Evolutionary conservation across 2,329 filamentous ascomycete genomes (phyloP), one percentile per base, ranked within the genome.

Genomic region (Aspergillus clavatus): DNA sequence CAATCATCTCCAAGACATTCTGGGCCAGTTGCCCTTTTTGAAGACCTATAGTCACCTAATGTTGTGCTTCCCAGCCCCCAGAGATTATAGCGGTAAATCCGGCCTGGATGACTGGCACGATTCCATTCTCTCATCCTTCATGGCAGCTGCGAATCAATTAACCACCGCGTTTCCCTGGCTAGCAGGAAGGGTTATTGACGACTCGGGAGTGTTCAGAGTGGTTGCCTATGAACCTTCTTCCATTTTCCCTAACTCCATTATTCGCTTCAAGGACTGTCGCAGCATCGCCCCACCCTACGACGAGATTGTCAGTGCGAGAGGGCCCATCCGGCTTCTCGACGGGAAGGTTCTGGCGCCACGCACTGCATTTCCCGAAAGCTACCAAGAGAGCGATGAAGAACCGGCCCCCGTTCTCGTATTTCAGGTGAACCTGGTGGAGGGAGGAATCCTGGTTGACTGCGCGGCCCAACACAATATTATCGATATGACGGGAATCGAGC

Each of bases 321-420:
- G 45, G 3, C 62, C 66, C 1, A 52, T 61, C 10, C 45, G 43
- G 5, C 61, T 65, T 58, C 53, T 70, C 4, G 61, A 66, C 22
- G 60, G 53, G 3, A 42, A 55, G 10, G 26, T 63, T 5, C 49
- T 70, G 6, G 50, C 51, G 3, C 60, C 59, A 3, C 53, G 54
- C 7, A 56, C 55, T 7, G 56, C 55, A 1, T 60, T 67, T 36
- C 63, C 63, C 2, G 35, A 54, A 38, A 42, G 43, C 12, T 62
- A 67, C 43, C 51, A 39, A 2, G 47, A 57, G 12, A 27, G 29
- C 12, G 45, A 55, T 4, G 41, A 38, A 2, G 26, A 37, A 23
- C 49, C 51, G 1, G 44, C 47, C 7, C 57, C 56, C 1, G 54
- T 59, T 2, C 33, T 63, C 6, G 55, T 53, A n/a, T 43, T 62